Evolutionary conservation across 106 monocot species (phyloP).

Genomic region (Platanthera zijinensis): DNA sequence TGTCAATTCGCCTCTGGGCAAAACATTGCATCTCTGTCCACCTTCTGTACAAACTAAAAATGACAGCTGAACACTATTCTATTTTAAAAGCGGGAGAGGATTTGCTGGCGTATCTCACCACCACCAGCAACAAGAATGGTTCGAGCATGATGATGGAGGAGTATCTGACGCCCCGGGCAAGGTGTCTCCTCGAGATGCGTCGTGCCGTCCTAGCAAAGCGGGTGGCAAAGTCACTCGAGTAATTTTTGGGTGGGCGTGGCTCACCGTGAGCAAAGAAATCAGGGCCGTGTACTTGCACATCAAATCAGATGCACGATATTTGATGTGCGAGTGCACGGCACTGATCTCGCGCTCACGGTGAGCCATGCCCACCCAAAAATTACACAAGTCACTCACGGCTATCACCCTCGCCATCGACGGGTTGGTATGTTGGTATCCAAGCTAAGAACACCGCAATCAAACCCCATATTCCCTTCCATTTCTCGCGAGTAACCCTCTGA

Average conservation of each 20-base stretch:
- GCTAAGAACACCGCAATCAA: slow-evolving; percentile 12
- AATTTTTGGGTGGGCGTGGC: too few relatives aligned
- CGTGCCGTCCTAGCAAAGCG: slow-evolving; percentile 40
- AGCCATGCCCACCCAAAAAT: too few relatives aligned
- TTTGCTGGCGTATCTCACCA: slow-evolving; percentile 51
- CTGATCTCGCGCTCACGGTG: too few relatives aligned
- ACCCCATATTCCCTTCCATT: neutral
- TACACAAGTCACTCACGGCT: slow-evolving; percentile 36
- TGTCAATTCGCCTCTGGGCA: slow-evolving; percentile 26
- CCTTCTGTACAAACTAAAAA: slow-evolving; percentile 20
- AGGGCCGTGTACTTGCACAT: too few relatives aligned
- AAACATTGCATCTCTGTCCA: slow-evolving; percentile 26
- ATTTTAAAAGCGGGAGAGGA: slow-evolving; percentile 46
- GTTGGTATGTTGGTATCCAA: slow-evolving; percentile 46
- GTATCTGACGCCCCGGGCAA: slow-evolving; percentile 55
- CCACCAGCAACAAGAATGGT: slow-evolving; percentile 62
- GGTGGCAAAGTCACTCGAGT: slow-evolving; percentile 36
- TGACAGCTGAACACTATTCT: too few relatives aligned
- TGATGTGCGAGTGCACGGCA: too few relatives aligned
- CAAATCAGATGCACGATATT: too few relatives aligned
- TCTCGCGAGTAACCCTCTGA: neutral
- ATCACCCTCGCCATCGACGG: slow-evolving; percentile 47
- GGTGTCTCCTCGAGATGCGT: slow-evolving; percentile 49
- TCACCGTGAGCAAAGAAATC: too few relatives aligned
- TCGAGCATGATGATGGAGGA: slow-evolving; percentile 58